Percentiles rank a stretch among this genome's conserved stretches.
Conservation (phyloP, 176 grass and related monocot genomes). For the Thalia dealbata region DNA sequence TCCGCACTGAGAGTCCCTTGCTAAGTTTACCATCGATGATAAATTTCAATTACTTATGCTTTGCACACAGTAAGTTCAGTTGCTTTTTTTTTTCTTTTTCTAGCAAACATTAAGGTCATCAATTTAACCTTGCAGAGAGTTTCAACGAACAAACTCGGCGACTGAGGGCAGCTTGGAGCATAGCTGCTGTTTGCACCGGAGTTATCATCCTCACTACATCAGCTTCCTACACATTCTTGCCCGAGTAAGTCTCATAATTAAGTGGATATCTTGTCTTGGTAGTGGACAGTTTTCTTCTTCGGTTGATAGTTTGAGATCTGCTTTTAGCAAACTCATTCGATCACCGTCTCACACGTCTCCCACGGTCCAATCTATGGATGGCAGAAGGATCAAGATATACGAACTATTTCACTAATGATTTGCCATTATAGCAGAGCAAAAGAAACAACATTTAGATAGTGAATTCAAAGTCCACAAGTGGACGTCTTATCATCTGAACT, state of each 20-base stretch:
- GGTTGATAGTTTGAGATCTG: background rate
- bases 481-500: background rate
- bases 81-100: background rate
- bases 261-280: background rate
- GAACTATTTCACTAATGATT: background rate
- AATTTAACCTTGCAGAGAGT: conserved; percentile 10
- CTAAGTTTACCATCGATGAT: background rate
- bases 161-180: conserved; percentile 44
- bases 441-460: background rate
- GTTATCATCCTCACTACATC: conserved; percentile 34
- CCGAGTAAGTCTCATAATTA: conserved; percentile 44
- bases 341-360: no score
- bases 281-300: background rate
- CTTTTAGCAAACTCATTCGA: no score
- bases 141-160: conserved; percentile 28
- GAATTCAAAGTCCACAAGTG: background rate
- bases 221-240: conserved; percentile 42
- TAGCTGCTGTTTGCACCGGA: conserved; percentile 39
- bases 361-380: no score
- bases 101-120: background rate
- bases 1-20: no score
- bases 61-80: background rate
- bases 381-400: no score
- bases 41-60: background rate
- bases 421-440: background rate